These are phyloP conservation scores for Xylariaceae sp. DNA, from an alignment of 2,329 filamentous ascomycete genomes.

Conservation along the genomic window DNA sequence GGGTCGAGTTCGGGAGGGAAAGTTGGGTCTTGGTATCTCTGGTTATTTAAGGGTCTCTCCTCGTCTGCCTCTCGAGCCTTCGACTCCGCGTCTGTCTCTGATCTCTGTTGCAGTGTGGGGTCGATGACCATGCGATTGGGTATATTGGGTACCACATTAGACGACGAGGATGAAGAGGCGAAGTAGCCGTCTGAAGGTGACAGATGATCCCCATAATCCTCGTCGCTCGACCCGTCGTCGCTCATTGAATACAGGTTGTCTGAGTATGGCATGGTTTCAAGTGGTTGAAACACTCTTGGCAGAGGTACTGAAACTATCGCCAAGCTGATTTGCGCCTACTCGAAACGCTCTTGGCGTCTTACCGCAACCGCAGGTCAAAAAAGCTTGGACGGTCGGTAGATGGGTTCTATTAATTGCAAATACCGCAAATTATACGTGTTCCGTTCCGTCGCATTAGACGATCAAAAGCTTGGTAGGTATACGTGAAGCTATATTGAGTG, in stretches of 20 bases:
- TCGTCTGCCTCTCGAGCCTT: constrained; percentile 43
- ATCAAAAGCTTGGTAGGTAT: too few relatives aligned
- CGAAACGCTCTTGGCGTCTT: constrained; percentile 20
- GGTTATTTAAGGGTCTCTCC: constrained; percentile 32
- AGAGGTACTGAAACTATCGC: constrained; percentile 25
- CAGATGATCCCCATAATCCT: constrained; percentile 32
- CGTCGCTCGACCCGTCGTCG: constrained; percentile 26
- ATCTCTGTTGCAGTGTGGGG: constrained; percentile 35
- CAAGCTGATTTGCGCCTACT: constrained; percentile 18
- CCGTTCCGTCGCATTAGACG: too few relatives aligned
- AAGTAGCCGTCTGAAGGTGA: constrained; percentile 53
- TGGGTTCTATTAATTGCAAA: too few relatives aligned
- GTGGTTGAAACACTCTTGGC: constrained; percentile 22
- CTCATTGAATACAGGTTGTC: constrained; percentile 43
- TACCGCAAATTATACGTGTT: too few relatives aligned
- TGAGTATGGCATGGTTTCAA: constrained; percentile 41
- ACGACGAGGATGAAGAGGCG: constrained; percentile 37
- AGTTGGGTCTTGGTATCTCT: constrained; percentile 3
- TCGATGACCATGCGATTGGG: constrained; percentile 47
- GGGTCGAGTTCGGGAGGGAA: constrained; percentile 11
- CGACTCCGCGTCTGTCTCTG: constrained; percentile 28
- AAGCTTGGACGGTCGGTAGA: too few relatives aligned
- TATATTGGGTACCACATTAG: constrained; percentile 36
- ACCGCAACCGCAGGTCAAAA: constrained; percentile 1
- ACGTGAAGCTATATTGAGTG: too few relatives aligned